Evolutionary conservation across 2,329 filamentous ascomycete genomes (phyloP).

Genomic region (Metarhizium anisopliae): DNA sequence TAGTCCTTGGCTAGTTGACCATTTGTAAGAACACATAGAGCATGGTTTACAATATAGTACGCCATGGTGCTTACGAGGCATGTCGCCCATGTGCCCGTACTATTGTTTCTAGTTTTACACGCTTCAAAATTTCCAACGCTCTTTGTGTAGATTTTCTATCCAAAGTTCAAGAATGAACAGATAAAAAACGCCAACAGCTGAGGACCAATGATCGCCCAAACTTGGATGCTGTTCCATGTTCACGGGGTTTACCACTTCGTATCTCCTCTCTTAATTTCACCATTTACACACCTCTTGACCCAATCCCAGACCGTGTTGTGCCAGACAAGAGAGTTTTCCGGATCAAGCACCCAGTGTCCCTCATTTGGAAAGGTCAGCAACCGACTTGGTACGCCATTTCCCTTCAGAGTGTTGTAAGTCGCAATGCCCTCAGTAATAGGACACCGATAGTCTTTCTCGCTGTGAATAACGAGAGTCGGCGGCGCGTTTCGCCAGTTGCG

Average conservation of each 20-base stretch:
- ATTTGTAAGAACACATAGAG: no score
- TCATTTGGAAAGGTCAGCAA: constrained; percentile 68
- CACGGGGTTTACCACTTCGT: constrained; percentile 8
- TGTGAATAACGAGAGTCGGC: constrained; percentile 66
- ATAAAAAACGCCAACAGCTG: no score
- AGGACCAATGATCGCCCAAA: constrained; percentile 15
- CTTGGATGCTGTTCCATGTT: no score
- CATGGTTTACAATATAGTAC: no score
- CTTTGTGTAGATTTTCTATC: no score
- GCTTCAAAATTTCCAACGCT: no score
- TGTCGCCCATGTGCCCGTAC: no score
- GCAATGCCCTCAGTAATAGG: constrained; percentile 46
- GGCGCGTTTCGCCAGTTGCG: constrained; percentile 51
- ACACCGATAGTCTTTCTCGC: constrained; percentile 55
- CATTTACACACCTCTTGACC: constrained; percentile 44
- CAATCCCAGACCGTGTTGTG: constrained; percentile 58
- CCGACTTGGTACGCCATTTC: constrained; percentile 55
- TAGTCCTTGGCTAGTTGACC: no score
- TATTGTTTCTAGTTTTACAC: no score
- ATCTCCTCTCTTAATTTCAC: constrained; percentile 13
- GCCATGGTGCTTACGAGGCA: no score
- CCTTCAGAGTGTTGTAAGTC: constrained; percentile 64
- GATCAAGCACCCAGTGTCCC: constrained; percentile 60
- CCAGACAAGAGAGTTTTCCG: constrained; percentile 62
- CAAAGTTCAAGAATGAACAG: no score